phyloP scores from a whole-genome alignment of 306 rosid genomes.

The Glycine tomentella region DNA sequence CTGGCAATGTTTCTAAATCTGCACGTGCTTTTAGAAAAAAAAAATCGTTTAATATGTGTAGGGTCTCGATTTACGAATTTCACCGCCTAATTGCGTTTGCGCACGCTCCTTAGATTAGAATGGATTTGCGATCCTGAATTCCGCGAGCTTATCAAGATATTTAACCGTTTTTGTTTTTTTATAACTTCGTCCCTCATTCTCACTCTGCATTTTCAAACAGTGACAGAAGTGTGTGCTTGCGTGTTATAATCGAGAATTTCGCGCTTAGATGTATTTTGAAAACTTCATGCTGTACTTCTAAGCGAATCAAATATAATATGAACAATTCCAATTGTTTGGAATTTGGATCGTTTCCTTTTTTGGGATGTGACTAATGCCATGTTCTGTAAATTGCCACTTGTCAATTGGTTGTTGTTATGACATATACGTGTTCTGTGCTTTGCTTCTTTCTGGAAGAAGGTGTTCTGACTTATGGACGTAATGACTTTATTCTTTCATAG shows the following conservation, averaged over 20 bases:
- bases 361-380: no score
- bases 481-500: not conserved
- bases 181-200: not conserved
- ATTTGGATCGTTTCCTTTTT: not conserved
- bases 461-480: not conserved
- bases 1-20: not conserved
- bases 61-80: constrained; percentile 35
- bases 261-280: not conserved
- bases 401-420: no score
- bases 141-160: not conserved
- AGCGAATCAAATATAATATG: not conserved
- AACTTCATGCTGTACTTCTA: not conserved
- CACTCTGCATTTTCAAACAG: not conserved
- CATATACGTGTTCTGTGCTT: not conserved
- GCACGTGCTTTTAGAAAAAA: not conserved
- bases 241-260: not conserved
- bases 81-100: not conserved
- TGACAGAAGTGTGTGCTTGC: constrained; percentile 3
- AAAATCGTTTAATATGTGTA: not conserved
- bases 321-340: not conserved
- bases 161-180: not conserved
- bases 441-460: not conserved
- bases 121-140: not conserved
- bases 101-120: not conserved
- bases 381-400: no score